phyloP scores from a whole-genome alignment of 1,284 basidiomycete species.

The Trametes pubescens region DNA sequence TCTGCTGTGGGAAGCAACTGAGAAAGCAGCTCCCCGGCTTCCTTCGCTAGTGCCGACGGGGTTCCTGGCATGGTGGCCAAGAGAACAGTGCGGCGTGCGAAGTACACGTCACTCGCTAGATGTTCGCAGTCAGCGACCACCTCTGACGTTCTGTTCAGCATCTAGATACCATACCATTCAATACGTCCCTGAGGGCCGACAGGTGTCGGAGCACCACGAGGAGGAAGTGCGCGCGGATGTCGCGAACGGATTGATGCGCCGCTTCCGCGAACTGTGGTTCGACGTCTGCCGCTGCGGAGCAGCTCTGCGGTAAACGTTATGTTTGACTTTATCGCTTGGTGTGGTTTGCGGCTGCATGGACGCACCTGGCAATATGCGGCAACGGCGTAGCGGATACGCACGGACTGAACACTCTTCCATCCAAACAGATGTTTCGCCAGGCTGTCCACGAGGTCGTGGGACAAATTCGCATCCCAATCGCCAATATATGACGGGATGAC shows the following conservation, averaged over 20 bases:
- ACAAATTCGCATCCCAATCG: slow-evolving; percentile 43
- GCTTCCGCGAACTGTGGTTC: slow-evolving; percentile 56
- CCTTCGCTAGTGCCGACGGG: slow-evolving; percentile 56
- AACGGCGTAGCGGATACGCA: slow-evolving; percentile 64
- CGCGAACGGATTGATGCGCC: slow-evolving; percentile 56
- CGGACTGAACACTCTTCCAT: slow-evolving; percentile 56
- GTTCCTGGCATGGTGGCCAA: slow-evolving; percentile 61
- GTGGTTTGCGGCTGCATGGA: slow-evolving; percentile 17
- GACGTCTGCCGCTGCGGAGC: slow-evolving; percentile 27
- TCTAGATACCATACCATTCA: slow-evolving; percentile 38
- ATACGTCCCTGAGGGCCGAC: slow-evolving; percentile 49
- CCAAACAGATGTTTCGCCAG: slow-evolving; percentile 67
- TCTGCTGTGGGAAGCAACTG: slow-evolving; percentile 44
- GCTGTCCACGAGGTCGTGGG: slow-evolving; percentile 55
- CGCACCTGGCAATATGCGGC: slow-evolving; percentile 73
- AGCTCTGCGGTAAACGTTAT: slow-evolving; percentile 48
- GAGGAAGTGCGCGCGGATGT: slow-evolving; percentile 62
- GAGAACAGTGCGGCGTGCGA: slow-evolving; percentile 61
- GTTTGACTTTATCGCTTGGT: slow-evolving; percentile 1
- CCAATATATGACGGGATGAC: slow-evolving; percentile 42
- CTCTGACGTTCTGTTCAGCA: background rate
- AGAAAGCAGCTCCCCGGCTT: slow-evolving; percentile 56
- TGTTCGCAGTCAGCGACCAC: slow-evolving; percentile 18
- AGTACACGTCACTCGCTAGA: slow-evolving; percentile 63
- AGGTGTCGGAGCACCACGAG: slow-evolving; percentile 67